A percentile compares a stretch with the other conserved stretches of the same genome.
Evolutionary conservation across 345 rosid genomes (phyloP).

Genomic region (Triadica sebifera): DNA sequence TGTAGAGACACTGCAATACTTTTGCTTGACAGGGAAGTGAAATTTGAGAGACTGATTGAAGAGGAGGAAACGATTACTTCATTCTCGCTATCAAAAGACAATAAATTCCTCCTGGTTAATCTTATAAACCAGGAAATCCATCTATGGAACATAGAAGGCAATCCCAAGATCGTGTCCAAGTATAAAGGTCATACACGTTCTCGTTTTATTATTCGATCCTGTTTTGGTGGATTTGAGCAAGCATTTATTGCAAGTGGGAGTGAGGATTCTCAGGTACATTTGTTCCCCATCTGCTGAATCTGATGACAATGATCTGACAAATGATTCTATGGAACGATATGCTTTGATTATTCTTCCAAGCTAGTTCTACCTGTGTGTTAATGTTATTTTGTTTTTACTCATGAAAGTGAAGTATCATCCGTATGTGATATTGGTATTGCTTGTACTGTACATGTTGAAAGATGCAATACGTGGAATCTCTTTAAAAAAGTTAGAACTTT

Average conservation of each 20-base stretch:
- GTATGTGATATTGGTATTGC: background rate
- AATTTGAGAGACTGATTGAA: slow-evolving; percentile 45
- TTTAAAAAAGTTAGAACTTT: background rate
- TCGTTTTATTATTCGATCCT: slow-evolving; percentile 63
- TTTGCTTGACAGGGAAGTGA: slow-evolving; percentile 47
- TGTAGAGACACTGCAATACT: slow-evolving; percentile 49
- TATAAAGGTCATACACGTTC: slow-evolving; percentile 39
- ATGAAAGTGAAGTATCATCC: background rate
- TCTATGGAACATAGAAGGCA: slow-evolving; percentile 55
- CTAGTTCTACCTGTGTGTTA: background rate
- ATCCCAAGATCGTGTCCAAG: slow-evolving; percentile 45
- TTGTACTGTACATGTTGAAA: background rate
- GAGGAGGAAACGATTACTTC: slow-evolving; percentile 57
- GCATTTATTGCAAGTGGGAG: slow-evolving; percentile 74
- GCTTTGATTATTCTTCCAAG: background rate
- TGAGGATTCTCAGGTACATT: slow-evolving; percentile 65
- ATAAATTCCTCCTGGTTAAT: slow-evolving; percentile 52
- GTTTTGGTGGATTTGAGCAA: slow-evolving; percentile 67
- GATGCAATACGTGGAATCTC: slow-evolving; percentile 5
- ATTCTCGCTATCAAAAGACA: slow-evolving; percentile 57
- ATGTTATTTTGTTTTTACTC: background rate
- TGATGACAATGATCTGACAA: background rate
- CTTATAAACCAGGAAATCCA: slow-evolving; percentile 65
- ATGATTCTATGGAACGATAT: background rate
- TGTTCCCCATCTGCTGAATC: background rate